phyloP scores from a whole-genome alignment of 2,329 filamentous ascomycete genomes.

The Calonectria hawksworthii region DNA sequence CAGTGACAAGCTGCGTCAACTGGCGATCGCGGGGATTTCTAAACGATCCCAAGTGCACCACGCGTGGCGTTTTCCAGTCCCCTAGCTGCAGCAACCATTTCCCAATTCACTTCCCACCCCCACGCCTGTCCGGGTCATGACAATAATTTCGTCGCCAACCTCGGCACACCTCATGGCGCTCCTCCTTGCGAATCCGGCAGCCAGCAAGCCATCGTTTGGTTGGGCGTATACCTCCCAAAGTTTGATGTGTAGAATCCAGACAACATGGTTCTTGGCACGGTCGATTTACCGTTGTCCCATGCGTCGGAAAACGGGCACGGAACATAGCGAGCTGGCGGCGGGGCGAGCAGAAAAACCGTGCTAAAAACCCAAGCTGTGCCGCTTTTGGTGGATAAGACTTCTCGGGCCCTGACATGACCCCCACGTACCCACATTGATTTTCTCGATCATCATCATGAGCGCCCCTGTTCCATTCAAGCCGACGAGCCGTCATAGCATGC shows the following conservation, averaged over 20 bases:
- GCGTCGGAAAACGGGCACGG: neutral
- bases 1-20: neutral
- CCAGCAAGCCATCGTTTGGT: neutral
- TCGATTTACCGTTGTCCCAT: conserved; percentile 1
- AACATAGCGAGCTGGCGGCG: neutral
- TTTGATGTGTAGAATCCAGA: neutral
- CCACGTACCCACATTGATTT: neutral
- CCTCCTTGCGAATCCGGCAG: neutral
- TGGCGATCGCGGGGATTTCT: neutral
- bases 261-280: neutral
- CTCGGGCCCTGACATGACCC: conserved; percentile 9
- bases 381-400: conserved; percentile 9
- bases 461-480: neutral
- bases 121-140: neutral
- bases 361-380: conserved; percentile 3
- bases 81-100: conserved; percentile 5
- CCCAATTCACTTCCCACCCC: neutral
- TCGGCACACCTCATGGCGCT: neutral
- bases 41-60: neutral
- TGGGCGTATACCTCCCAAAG: no score
- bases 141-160: conserved; percentile 9
- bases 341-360: neutral
- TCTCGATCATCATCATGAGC: conserved; percentile 5
- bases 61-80: neutral
- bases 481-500: neutral